These are phyloP conservation scores for Hortiboletus campestris DNA, from an alignment of 768 basidiomycete species.

Conservation along the genomic window DNA sequence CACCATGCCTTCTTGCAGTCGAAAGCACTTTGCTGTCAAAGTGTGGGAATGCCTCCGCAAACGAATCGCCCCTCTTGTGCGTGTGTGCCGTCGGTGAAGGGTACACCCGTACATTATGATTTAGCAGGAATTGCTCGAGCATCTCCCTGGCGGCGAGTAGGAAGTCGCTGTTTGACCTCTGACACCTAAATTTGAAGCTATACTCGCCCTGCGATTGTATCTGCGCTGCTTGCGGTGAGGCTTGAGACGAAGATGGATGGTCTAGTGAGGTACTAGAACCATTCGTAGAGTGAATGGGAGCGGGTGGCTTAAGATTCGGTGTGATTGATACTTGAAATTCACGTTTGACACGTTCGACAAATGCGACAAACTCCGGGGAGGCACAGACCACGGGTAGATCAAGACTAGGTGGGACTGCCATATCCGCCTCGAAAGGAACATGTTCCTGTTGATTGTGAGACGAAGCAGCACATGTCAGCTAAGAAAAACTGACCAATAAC, in stretches of 20 bases:
- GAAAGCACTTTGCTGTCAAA: slow-evolving; percentile 94
- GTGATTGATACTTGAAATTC: slow-evolving; percentile 90
- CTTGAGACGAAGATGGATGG: slow-evolving; percentile 33
- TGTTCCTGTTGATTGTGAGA: slow-evolving; percentile 64
- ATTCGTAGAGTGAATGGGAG: slow-evolving; percentile 39
- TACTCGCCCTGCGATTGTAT: slow-evolving; percentile 52
- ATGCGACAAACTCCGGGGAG: slow-evolving; percentile 79
- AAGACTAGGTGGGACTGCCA: slow-evolving; percentile 80
- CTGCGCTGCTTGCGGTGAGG: slow-evolving; percentile 19
- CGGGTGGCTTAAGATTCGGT: slow-evolving; percentile 63
- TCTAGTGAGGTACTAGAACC: slow-evolving; percentile 51
- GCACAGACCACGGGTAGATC: slow-evolving; percentile 75
- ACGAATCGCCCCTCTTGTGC: slow-evolving; percentile 87
- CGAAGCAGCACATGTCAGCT: neutral
- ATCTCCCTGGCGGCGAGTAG: slow-evolving; percentile 86
- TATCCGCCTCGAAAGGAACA: slow-evolving; percentile 94
- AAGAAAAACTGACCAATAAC: slow-evolving; percentile 65
- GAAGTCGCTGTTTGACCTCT: slow-evolving; percentile 93
- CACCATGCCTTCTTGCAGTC: slow-evolving; percentile 66
- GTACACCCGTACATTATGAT: slow-evolving; percentile 81
- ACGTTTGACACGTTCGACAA: slow-evolving; percentile 88
- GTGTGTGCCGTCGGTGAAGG: slow-evolving; percentile 75
- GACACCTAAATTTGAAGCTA: slow-evolving; percentile 94
- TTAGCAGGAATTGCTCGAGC: slow-evolving; percentile 86
- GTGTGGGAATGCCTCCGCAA: slow-evolving; percentile 93